Base-by-base conservation (phyloP, 805 yeast genomes). In the Wickerhamomyces tratensis region DNA sequence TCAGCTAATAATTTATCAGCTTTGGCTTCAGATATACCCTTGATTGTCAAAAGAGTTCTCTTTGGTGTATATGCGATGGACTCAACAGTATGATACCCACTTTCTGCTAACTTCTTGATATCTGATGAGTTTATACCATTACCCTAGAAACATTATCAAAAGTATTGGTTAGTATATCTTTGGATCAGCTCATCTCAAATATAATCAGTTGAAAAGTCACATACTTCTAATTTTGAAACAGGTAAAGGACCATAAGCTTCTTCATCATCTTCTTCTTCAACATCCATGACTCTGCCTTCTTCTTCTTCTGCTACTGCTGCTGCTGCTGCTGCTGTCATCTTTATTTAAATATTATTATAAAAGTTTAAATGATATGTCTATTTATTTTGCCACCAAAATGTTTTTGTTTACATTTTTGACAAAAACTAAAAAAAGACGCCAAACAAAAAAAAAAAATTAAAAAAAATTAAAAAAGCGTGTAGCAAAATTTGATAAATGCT, bases 1-100 rank as follows among this genome's bases (percentile, higher is more conserved):
- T 86, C 96, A 37, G 71, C 72, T 40, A 89, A 67, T 41, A 93
- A 67, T 50, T 79, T 79, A 53, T 87, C 97, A 1, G 97, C 97
- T 59, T 93, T 93, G 41, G 91, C 91, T 57, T 93, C 98, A 10
- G 95, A 84, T 33, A 93, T 88, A 38, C 98, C 98, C 59, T 86
- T 88, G 35, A 93, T 84, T 7, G 74, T 72, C 37, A 86, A 64
- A 37, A 91, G 68, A 6, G 76, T 78, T 52, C 91, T 82, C 56
- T 85, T 83, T 15, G 97, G 95, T 6, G 96, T 86, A 56, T 87
- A 88, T 3, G 98, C 98, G 45, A 91, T 79, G 20, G 95, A 77
- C 58, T 89, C 97, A 7, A 84, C 95, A 0, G 98, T 93, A 58
- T 84, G 84, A 54, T 74, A 79, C 0, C 97, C 97, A 26, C 82